Evolutionary conservation across 1,284 basidiomycete genomes (phyloP), one percentile per base, ranked within the genome.

Genomic region (Coniferiporia sulphurascens): DNA sequence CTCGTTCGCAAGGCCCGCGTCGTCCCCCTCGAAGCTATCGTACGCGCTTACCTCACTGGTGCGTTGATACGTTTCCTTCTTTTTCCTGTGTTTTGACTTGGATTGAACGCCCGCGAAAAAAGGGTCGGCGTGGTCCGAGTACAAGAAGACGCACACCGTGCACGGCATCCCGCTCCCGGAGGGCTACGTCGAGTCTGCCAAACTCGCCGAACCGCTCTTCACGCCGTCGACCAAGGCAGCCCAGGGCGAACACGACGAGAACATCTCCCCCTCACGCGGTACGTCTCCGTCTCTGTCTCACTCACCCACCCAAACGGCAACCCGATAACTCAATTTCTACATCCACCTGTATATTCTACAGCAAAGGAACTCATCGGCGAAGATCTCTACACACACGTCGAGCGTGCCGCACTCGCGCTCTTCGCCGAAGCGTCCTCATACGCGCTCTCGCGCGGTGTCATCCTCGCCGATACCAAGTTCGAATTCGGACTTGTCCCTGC

Each of bases 201-300:
- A 89, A 68, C 77, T 98, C 32, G 83, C 87, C 6, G 78, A 88
- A 66, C 92, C 96, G 0, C 75, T 98, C 49, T 97, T 99, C 71
- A 99, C 97, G 0, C 97, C 97, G 0, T 96, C 93, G 0, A 99
- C 96, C 9, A 99, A 99, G 72, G 97, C 96, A 0, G 95, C 95
- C 61, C 87, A 92, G 68, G 97, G 97, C 5, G 81, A 83, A 44
- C 95, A 99, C 70, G 96, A 99, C 72, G 95, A 98, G 72, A 99
- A 99, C 72, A 98, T 99, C 64, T 94, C 95, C 56, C 94, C 95
- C 1, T 87, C 91, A 66, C 81, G 85, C 81, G 90, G 94, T 91
- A 56, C 59, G 60, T 60, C 13, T 19, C 48, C 19, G n/a, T n/a
- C n/a, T n/a, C 56, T 5, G 3, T 27, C 48, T 56, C 51, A 53